These are phyloP conservation scores for Diplodia intermedia DNA, from an alignment of 2,329 filamentous ascomycete genomes.

Conservation along the genomic window DNA sequence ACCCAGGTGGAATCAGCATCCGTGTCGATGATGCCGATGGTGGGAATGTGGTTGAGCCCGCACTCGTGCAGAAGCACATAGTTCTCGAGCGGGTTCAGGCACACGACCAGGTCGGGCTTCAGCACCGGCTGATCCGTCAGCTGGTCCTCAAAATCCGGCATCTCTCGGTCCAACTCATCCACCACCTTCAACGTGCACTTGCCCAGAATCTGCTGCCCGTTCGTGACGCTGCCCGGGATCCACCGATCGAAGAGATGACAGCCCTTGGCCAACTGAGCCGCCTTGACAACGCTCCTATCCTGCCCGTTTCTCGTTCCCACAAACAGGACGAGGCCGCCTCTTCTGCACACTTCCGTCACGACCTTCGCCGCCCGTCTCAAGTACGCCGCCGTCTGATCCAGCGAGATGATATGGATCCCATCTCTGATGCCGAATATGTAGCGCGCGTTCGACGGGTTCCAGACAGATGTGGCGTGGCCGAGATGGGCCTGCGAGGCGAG, in stretches of 20 bases:
- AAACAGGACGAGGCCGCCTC: conserved; percentile 86
- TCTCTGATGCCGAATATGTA: conserved; percentile 93
- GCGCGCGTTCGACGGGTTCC: conserved; percentile 92
- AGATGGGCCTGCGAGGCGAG: conserved; percentile 59
- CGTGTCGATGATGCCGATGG: conserved; percentile 93
- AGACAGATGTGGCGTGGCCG: conserved; percentile 81
- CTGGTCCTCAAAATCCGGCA: conserved; percentile 70
- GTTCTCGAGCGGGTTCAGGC: conserved; percentile 92
- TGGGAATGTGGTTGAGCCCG: conserved; percentile 84
- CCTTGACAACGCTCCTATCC: conserved; percentile 78
- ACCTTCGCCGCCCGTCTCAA: conserved; percentile 92
- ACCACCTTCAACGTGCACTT: conserved; percentile 75
- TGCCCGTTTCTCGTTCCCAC: conserved; percentile 87
- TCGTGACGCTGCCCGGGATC: conserved; percentile 91
- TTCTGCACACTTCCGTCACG: conserved; percentile 82
- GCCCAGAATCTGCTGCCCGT: conserved; percentile 86
- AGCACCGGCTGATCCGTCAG: conserved; percentile 69
- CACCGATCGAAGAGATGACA: conserved; percentile 93
- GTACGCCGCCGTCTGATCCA: conserved; percentile 87
- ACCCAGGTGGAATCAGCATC: conserved; percentile 92
- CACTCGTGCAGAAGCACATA: conserved; percentile 91
- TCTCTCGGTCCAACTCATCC: conserved; percentile 72
- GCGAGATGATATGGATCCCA: conserved; percentile 89
- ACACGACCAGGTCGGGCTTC: conserved; percentile 88
- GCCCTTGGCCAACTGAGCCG: conserved; percentile 76